phyloP scores from a whole-genome alignment of 2,329 filamentous ascomycete genomes.

The Pestalotiopsis sp. region DNA sequence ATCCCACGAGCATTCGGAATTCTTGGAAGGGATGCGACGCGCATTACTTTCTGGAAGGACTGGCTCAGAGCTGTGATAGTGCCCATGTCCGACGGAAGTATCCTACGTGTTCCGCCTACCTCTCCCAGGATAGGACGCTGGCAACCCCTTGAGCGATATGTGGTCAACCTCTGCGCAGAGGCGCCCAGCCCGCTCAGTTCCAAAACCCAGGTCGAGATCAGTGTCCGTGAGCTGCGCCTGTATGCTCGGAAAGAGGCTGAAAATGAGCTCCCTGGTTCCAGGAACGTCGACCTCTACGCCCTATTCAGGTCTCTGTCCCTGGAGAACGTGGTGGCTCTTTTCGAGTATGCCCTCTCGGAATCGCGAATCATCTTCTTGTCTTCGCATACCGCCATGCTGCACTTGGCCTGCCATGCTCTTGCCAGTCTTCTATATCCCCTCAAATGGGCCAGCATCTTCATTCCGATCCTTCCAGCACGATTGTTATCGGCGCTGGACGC shows the following conservation, averaged over 20 bases:
- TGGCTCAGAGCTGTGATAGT: conserved; percentile 94
- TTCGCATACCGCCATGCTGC: conserved; percentile 94
- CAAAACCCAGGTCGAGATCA: conserved; percentile 92
- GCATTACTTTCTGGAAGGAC: conserved; percentile 97
- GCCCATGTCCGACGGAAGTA: conserved; percentile 87
- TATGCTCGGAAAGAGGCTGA: conserved; percentile 90
- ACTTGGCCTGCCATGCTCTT: conserved; percentile 88
- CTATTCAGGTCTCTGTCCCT: conserved; percentile 89
- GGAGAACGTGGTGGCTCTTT: conserved; percentile 87
- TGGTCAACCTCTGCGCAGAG: conserved; percentile 95
- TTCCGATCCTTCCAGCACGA: conserved; percentile 85
- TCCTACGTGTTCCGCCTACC: conserved; percentile 82
- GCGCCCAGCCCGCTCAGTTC: conserved; percentile 90
- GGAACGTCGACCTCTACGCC: conserved; percentile 90
- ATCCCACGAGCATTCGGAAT: conserved; percentile 92
- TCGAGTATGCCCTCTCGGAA: conserved; percentile 91
- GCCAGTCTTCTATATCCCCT: conserved; percentile 85
- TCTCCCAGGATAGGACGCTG: conserved; percentile 91
- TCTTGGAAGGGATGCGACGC: conserved; percentile 78
- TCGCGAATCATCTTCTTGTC: conserved; percentile 95
- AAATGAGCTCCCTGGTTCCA: conserved; percentile 91
- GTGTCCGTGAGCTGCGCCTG: conserved; percentile 84
- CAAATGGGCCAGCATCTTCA: conserved; percentile 92
- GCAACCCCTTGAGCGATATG: conserved; percentile 95
- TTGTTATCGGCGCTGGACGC: conserved; percentile 90